Evolutionary conservation across 2,329 filamentous ascomycete genomes (phyloP).

Genomic region (Sporothrix curviconia): DNA sequence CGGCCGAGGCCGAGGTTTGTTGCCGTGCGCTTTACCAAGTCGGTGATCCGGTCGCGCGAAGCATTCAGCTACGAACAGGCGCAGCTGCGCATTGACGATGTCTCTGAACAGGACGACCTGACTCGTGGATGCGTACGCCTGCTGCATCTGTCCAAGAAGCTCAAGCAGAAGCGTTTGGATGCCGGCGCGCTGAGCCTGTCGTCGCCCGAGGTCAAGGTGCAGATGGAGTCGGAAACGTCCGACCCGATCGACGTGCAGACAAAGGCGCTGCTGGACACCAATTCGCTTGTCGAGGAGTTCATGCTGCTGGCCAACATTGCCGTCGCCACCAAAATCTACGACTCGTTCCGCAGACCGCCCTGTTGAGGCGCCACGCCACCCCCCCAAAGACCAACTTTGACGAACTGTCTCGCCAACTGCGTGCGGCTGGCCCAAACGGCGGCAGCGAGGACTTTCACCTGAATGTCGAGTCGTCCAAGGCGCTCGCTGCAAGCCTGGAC

Average conservation of each 20-base stretch:
- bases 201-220: conserved; percentile 94
- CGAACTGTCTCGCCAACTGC: conserved; percentile 83
- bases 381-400: conserved; percentile 96
- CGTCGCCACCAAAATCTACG: conserved; percentile 84
- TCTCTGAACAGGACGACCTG: conserved; percentile 78
- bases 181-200: conserved; percentile 91
- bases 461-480: conserved; percentile 77
- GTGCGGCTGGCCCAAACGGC: conserved; percentile 39
- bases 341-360: conserved; percentile 87
- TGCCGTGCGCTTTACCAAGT: conserved; percentile 85
- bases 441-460: conserved; percentile 54
- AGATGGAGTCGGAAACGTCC: conserved; percentile 90
- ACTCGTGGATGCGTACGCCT: conserved; percentile 87
- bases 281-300: conserved; percentile 97
- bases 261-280: conserved; percentile 88
- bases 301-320: conserved; percentile 98
- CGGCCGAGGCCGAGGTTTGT: conserved; percentile 72
- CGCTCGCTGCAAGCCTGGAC: conserved; percentile 90
- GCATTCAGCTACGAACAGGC: conserved; percentile 98
- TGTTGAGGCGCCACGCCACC: conserved; percentile 84
- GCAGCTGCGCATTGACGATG: conserved; percentile 87
- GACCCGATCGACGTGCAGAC: conserved; percentile 96
- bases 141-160: conserved; percentile 81
- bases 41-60: conserved; percentile 91
- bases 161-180: conserved; percentile 93